These are phyloP conservation scores for Colletotrichum echinochloae DNA, from an alignment of 2,329 filamentous ascomycete genomes.

Conservation along the genomic window DNA sequence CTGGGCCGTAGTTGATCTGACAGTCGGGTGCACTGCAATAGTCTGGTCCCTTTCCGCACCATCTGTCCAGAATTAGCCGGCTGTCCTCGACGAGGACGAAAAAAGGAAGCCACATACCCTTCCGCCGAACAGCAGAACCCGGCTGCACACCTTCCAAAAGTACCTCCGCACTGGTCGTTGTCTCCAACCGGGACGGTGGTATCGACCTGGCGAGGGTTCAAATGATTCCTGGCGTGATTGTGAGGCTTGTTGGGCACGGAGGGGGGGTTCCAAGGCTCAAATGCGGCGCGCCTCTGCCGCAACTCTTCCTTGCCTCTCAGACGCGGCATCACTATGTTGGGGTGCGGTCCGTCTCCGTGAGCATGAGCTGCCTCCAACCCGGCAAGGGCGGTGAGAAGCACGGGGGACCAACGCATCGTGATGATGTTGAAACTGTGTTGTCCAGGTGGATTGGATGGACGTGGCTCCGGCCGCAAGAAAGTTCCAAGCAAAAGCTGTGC, in stretches of 20 bases:
- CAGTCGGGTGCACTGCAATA: slow-evolving; percentile 48
- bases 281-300: slow-evolving; percentile 34
- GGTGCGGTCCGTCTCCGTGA: slow-evolving; percentile 43
- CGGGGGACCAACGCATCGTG: slow-evolving; percentile 45
- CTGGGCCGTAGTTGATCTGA: slow-evolving; percentile 46
- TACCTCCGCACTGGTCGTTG: slow-evolving; percentile 46
- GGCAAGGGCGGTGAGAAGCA: slow-evolving; percentile 44
- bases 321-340: slow-evolving; percentile 31
- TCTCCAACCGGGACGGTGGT: slow-evolving; percentile 11
- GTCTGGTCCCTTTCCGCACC: slow-evolving; percentile 47
- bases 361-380: slow-evolving; percentile 46
- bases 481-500: not conserved
- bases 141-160: slow-evolving; percentile 46
- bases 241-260: slow-evolving; percentile 41
- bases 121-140: slow-evolving; percentile 51
- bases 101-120: slow-evolving; percentile 43
- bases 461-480: not conserved
- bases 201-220: slow-evolving; percentile 41
- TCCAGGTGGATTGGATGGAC: not conserved
- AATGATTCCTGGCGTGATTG: not conserved
- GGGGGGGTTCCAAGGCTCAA: slow-evolving; percentile 46
- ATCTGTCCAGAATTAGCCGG: slow-evolving; percentile 10
- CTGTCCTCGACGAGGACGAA: not conserved
- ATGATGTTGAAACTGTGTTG: not conserved
- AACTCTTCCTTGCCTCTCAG: slow-evolving; percentile 3